Percentiles rank a stretch among this genome's conserved stretches.
These are phyloP conservation scores for Nitzschia sp. DNA, from an alignment of 108 stramenopile species.

Conservation along the genomic window DNA sequence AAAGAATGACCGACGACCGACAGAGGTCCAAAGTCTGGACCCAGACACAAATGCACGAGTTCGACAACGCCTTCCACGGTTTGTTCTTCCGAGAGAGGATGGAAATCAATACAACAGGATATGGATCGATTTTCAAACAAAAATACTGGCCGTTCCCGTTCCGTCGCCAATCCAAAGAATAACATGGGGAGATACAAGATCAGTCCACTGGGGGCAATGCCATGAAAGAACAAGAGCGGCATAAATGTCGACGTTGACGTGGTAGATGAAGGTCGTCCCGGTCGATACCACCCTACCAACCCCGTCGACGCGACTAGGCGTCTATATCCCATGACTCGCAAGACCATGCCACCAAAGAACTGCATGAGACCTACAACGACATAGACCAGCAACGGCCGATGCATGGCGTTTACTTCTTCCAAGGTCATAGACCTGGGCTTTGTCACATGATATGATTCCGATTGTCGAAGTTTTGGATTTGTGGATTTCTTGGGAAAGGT, in stretches of 20 bases:
- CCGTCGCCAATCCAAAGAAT: conserved; percentile 32
- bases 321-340: conserved; percentile 58
- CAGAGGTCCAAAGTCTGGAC: conserved; percentile 16
- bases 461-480: conserved; percentile 22
- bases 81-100: conserved; percentile 58
- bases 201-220: conserved; percentile 82
- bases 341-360: conserved; percentile 30
- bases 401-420: conserved; percentile 60
- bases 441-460: conserved; percentile 1
- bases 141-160: conserved; percentile 47
- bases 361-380: conserved; percentile 39
- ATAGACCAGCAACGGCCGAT: conserved; percentile 79
- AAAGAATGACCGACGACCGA: conserved; percentile 86
- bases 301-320: conserved; percentile 39
- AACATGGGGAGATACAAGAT: conserved; percentile 74
- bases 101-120: conserved; percentile 40
- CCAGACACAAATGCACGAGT: neutral
- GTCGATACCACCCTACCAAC: conserved; percentile 68
- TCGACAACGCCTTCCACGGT: conserved; percentile 72
- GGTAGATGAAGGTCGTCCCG: conserved; percentile 13
- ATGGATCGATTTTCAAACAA: conserved; percentile 75
- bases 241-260: conserved; percentile 3
- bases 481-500: conserved; percentile 40
- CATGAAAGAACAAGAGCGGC: conserved; percentile 87
- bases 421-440: conserved; percentile 57